Percentiles rank a stretch among this genome's conserved stretches.
phyloP scores from a whole-genome alignment of 306 rosid species.

The Malus domestica region DNA sequence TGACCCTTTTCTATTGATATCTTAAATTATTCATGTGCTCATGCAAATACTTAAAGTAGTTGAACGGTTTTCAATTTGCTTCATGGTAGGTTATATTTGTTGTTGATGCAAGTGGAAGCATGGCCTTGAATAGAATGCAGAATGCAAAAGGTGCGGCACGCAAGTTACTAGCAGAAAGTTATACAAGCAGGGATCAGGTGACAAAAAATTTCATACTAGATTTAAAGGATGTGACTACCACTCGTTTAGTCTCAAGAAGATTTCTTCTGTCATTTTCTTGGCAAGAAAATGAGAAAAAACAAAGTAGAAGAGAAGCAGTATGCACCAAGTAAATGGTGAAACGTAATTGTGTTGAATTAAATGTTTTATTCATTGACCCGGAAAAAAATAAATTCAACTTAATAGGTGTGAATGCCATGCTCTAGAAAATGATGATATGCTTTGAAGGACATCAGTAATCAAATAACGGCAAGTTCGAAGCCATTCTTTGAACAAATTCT shows the following conservation, averaged over 20 bases:
- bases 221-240: slow-evolving; percentile 1
- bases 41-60: background rate
- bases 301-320: background rate
- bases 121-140: slow-evolving; percentile 98
- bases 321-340: background rate
- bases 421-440: background rate
- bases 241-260: background rate
- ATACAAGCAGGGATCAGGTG: slow-evolving; percentile 98
- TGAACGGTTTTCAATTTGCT: background rate
- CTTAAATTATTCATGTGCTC: background rate
- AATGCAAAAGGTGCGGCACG: slow-evolving; percentile 99
- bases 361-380: background rate
- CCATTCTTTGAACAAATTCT: background rate
- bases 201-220: slow-evolving; percentile 7
- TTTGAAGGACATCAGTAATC: background rate
- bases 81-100: slow-evolving; percentile 79
- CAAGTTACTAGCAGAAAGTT: slow-evolving; percentile 91
- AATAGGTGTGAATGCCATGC: background rate
- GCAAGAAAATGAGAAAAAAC: background rate
- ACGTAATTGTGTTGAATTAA: background rate
- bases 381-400: too few relatives aligned
- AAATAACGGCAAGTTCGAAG: background rate
- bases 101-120: slow-evolving; percentile 99
- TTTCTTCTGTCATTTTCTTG: background rate
- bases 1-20: background rate